Evolutionary conservation across 1,139 yeast species (phyloP), one percentile per base, ranked within the genome.

Genomic region (Pichiaceae sp.): DNA sequence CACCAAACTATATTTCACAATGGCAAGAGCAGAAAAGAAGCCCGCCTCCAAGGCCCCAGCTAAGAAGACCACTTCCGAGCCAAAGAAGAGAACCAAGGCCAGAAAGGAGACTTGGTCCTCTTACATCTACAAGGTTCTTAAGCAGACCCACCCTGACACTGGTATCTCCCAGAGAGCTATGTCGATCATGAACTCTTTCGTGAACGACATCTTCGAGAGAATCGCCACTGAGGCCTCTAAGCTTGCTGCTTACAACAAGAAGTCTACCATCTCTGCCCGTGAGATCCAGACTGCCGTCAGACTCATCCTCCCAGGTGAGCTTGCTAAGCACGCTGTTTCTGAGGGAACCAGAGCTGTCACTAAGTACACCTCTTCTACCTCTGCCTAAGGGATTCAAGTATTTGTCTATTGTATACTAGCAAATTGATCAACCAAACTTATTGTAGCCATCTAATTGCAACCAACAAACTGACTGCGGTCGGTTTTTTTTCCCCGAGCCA

Each of bases 261-360:
- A 89, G 75, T 87, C 96, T 42, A 91, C 98, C 60, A 91, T 91
- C 62, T 87, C 97, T 50, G 95, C 98, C 45, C 87, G 98, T 76
- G 98, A 91, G 72, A 91, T 91, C 63, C 98, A 91, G 74, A 91
- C 97, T 56, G 96, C 98, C 55, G 98, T 91, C 55, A 85, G 97
- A 78, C 82, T 91, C 64, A 91, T 91, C 72, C 83, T 91, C 60
- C 98, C 98, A 54, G 98, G 98, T 80, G 98, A 91, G 75, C 80
- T 91, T 70, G 96, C 98, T 56, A 91, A 89, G 79, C 97, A 89
- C 71, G 96, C 97, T 59, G 96, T 87, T 59, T 84, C 96, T 57
- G 97, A 89, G 73, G 97, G 97, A 78, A 89, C 97, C 59, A 87
- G 96, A 82, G 96, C 98, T 68, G 97, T 91, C 59, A 89, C 97